Evolutionary conservation across 768 basidiomycete species (phyloP).

Genomic region (Candolleomyces eurysporus): DNA sequence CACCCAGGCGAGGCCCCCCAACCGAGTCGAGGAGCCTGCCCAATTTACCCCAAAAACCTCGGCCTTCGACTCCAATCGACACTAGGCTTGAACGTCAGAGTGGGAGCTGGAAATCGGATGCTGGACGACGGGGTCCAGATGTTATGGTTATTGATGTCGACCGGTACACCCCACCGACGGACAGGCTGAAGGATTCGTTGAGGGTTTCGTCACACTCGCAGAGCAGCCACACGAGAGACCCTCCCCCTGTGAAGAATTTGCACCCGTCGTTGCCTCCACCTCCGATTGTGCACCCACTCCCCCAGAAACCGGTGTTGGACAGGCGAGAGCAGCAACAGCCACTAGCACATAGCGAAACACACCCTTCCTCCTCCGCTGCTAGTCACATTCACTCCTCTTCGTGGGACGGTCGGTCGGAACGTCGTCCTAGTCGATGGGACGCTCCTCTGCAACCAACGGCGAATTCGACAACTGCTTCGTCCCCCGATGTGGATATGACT

Average conservation of each 20-base stretch:
- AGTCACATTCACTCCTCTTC: not conserved
- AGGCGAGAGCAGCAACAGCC: not conserved
- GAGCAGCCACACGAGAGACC: not conserved
- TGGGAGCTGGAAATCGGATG: not conserved
- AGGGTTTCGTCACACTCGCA: not conserved
- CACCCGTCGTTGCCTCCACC: not conserved
- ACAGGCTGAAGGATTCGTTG: not conserved
- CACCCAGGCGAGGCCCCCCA: no score
- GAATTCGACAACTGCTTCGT: not conserved
- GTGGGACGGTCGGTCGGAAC: not conserved
- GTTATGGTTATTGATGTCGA: not conserved
- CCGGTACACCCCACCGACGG: not conserved
- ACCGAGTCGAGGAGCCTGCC: no score
- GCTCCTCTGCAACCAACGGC: not conserved
- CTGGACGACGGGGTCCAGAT: not conserved
- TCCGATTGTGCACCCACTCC: constrained; percentile 2
- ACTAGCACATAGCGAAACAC: not conserved
- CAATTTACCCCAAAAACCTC: no score
- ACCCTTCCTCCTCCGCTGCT: not conserved
- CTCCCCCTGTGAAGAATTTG: not conserved
- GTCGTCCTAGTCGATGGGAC: not conserved
- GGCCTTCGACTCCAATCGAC: no score
- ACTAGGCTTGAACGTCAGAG: not conserved
- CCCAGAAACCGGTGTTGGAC: constrained; percentile 2
- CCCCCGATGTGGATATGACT: not conserved